Evolutionary conservation across 805 yeast species (phyloP).

Genomic region (Wickerhamiella nectarea): DNA sequence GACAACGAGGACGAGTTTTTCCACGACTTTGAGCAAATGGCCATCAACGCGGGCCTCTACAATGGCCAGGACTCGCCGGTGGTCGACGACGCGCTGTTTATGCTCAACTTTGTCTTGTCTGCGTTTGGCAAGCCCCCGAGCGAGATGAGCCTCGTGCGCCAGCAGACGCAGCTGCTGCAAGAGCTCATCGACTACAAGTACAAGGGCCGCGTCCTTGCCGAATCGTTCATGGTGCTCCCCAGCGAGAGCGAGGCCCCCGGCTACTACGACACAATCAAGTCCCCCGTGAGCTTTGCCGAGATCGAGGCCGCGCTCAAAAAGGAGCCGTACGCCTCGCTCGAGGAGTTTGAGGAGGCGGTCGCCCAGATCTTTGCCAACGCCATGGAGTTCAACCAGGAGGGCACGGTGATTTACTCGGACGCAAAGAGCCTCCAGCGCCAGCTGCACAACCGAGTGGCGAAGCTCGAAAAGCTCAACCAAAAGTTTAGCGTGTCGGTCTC

Average conservation of each 20-base stretch:
- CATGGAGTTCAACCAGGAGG: conserved; percentile 58
- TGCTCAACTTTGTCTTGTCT: conserved; percentile 43
- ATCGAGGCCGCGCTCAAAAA: conserved; percentile 40
- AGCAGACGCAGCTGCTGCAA: conserved; percentile 16
- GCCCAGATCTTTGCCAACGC: conserved; percentile 66
- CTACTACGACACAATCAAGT: conserved; percentile 55
- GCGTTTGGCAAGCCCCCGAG: conserved; percentile 30
- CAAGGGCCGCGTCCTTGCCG: conserved; percentile 38
- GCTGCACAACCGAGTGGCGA: conserved; percentile 27
- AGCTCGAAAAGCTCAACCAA: conserved; percentile 12
- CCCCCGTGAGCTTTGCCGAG: conserved; percentile 59
- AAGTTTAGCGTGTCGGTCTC: not conserved
- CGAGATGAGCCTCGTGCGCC: conserved; percentile 14
- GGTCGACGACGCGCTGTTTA: conserved; percentile 47
- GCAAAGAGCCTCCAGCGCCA: conserved; percentile 45
- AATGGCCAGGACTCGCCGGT: conserved; percentile 56
- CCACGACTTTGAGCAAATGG: conserved; percentile 52
- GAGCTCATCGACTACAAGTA: conserved; percentile 21
- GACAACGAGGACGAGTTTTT: conserved; percentile 32
- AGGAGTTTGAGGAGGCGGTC: conserved; percentile 45
- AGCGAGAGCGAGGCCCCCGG: conserved; percentile 62
- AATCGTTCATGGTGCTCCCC: conserved; percentile 65
- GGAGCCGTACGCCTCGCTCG: conserved; percentile 41
- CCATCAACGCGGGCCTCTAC: conserved; percentile 55
- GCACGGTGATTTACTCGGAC: conserved; percentile 57